These are phyloP conservation scores for Coffea humblotiana DNA, from an alignment of 305 asterid genomes.

Conservation along the genomic window DNA sequence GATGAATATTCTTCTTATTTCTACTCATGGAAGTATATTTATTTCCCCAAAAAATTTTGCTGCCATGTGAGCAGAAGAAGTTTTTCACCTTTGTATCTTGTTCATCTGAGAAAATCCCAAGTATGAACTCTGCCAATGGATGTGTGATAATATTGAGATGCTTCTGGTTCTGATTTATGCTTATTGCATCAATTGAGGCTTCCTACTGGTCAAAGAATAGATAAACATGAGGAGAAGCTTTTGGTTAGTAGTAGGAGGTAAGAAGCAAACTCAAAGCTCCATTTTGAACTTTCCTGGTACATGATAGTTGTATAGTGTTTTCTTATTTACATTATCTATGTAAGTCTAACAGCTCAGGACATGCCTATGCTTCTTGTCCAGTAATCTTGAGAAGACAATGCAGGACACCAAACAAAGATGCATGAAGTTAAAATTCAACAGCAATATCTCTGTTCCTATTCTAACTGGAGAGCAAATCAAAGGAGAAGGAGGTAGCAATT, in stretches of 20 bases:
- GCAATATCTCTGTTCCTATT: slow-evolving; percentile 34
- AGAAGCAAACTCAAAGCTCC: not conserved
- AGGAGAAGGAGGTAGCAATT: slow-evolving; percentile 27
- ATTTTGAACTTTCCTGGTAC: not conserved
- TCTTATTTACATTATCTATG: not conserved
- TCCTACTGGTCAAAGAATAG: not conserved
- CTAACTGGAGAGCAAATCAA: slow-evolving; percentile 46
- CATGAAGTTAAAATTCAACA: slow-evolving; percentile 40
- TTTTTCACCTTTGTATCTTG: too few species aligned
- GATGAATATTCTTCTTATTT: too few species aligned
- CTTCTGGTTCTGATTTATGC: not conserved
- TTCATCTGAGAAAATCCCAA: too few species aligned
- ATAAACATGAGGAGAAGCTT: not conserved
- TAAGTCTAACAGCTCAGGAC: not conserved
- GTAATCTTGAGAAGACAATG: slow-evolving; percentile 28
- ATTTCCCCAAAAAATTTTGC: too few species aligned
- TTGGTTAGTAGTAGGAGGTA: not conserved
- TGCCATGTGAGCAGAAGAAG: too few species aligned
- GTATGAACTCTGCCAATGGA: too few species aligned
- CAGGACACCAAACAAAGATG: slow-evolving; percentile 28
- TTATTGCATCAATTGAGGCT: not conserved
- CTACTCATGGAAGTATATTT: too few species aligned
- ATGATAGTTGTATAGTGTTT: not conserved
- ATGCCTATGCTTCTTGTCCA: slow-evolving; percentile 19
- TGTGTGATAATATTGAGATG: not conserved